A percentile compares a stretch with the other conserved stretches of the same genome.
Evolutionary conservation across 352 stramenopile genomes (phyloP).

Genomic region (Globisporangium nodosum): DNA sequence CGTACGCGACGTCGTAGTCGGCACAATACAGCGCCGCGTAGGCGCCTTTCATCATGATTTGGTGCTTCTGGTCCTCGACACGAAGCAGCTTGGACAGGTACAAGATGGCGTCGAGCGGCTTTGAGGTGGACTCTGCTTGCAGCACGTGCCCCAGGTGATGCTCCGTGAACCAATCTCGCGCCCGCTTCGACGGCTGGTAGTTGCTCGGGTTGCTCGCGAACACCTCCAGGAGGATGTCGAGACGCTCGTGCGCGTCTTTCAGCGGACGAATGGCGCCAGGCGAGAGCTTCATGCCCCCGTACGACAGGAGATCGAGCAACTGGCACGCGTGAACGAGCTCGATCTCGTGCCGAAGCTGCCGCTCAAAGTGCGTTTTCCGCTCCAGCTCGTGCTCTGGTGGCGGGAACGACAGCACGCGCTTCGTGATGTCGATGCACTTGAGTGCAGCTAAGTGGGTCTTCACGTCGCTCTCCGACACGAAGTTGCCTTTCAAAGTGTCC

Average conservation of each 20-base stretch:
- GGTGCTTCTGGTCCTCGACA: conserved; percentile 26
- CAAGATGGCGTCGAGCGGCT: conserved; percentile 41
- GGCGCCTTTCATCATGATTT: conserved; percentile 58
- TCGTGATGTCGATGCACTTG: conserved; percentile 27
- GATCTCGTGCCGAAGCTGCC: conserved; percentile 22
- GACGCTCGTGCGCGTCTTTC: conserved; percentile 14
- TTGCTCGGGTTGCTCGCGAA: conserved; percentile 60
- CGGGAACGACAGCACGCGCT: conserved; percentile 27
- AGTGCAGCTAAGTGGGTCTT: conserved; percentile 24
- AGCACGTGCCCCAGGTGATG: conserved; percentile 15
- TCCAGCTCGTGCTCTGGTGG: conserved; percentile 21
- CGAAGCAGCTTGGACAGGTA: conserved; percentile 43
- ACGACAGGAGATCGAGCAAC: conserved; percentile 52
- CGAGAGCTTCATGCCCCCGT: conserved; percentile 40
- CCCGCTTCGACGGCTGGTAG: conserved; percentile 41
- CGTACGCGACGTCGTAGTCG: conserved; percentile 55
- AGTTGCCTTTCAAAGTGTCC: conserved; percentile 26
- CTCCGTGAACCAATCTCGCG: conserved; percentile 33
- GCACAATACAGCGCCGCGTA: conserved; percentile 64
- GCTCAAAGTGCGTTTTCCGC: conserved; percentile 22
- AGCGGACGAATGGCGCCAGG: conserved; percentile 22
- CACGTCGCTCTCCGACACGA: conserved; percentile 21
- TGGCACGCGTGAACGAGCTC: conserved; percentile 37
- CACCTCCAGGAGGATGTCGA: conserved; percentile 45
- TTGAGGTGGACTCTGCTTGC: background rate